Base-by-base conservation (phyloP, 2,329 filamentous ascomycete genomes). In the Penicillium rolfsii region DNA sequence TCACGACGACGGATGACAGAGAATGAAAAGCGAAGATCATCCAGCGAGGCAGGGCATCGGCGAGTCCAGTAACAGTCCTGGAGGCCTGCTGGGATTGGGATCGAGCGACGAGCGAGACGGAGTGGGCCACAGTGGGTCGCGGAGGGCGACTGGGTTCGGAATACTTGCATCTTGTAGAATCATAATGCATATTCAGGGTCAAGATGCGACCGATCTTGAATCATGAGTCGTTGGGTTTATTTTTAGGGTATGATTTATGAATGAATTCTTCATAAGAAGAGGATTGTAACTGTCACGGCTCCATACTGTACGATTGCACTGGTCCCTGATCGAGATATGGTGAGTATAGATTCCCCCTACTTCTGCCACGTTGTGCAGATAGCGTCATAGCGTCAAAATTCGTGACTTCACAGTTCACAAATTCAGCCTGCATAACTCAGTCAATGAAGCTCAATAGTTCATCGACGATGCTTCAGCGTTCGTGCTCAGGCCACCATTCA, bases 71-170 rank as follows among this genome's bases (percentile, higher is more conserved):
- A 28, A 5, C 14, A 24, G 16, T 33, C 30, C 30, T 4, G 4
- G 30, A 11, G 8, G 9, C 30, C 35, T 53, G 24, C 22, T 40
- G 33, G n/a, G 30, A 52, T 36, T 33, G 11, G 35, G 33, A 36
- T 36, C 41, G 50, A 36, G 38, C 45, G n/a, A 26, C 36, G 35
- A 46, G 41, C 58, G 61, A 62, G 64, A 64, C 55, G 40, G 4
- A 48, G 65, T 67, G 65, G 65, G 59, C 52, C 62, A 6, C 33
- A 46, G 64, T 57, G 55, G 55, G 60, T 46, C 52, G 19, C 49
- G 19, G 43, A 46, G 19, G 40, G 49, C 49, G 41, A 14, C 55
- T 55, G 43, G 45, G 45, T 52, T 52, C 11, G 30, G 48, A 30
- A 26, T 16, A 52, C 49, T 35, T 35, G 22, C n/a, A n/a, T 22